Base-by-base conservation (phyloP, 768 basidiomycete genomes). In the Boletus edulis region DNA sequence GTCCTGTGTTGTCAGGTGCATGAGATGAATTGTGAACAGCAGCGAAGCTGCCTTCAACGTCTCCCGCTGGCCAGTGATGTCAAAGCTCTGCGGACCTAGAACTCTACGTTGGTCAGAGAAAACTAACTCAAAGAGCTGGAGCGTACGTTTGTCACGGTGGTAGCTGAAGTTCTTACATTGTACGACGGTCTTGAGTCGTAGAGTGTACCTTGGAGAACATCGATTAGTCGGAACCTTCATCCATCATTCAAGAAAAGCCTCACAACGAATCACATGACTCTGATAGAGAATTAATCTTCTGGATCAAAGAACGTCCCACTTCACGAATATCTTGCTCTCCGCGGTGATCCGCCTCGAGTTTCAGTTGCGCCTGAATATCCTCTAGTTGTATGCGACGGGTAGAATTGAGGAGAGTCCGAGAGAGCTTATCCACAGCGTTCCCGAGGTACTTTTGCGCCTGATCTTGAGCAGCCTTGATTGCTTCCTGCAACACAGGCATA, bases 1-100 rank as follows among this genome's bases (percentile, higher is more conserved):
- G 32, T 69, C 70, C 59, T 69, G 61, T 0, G 63, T n/a, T 10
- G 68, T 69, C 24, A 72, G 32, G 46, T 69, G 59, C 67, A 69
- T 67, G 22, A 55, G 58, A 46, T 68, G 61, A 37, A 69, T 55
- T 6, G 66, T 72, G 34, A 63, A 66, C 45, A 55, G 46, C 34
- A 70, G 29, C 5, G 58, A 60, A 20, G 68, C 56, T 17, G 56
- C 63, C n/a, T 57, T 58, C 18, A 57, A n/a, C 1, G 55, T 51
- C 35, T 65, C 67, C 17, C 61, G 52, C 6, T 18, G 34, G 17
- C 68, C 68, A 24, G 50, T 51, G 10, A 69, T 43, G 0, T 59
- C 61, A 24, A 45, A 69, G 44, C 6, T 57, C n/a, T 46, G 55
- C 15, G 60, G 38, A 11, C 32, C 67, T 68, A 32, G 2, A 41